phyloP scores from a whole-genome alignment of 768 basidiomycete genomes.

The Termitomyces sp. region DNA sequence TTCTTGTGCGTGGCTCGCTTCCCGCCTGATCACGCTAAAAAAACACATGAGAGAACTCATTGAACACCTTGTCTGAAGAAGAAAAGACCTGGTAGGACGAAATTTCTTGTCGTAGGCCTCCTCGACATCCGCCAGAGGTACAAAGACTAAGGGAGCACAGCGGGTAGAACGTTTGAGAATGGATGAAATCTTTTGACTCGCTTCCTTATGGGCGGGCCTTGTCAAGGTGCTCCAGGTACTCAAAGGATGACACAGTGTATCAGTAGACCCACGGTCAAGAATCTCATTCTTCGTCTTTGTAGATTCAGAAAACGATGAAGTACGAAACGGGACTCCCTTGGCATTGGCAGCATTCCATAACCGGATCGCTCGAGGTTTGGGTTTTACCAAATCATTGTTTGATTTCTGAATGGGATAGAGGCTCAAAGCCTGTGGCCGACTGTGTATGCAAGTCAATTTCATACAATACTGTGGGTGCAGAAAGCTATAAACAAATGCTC shows the following conservation, averaged over 20 bases:
- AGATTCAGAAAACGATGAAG: constrained; percentile 14
- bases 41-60: neutral
- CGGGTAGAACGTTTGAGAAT: constrained; percentile 1
- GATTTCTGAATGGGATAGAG: constrained; percentile 14
- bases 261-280: neutral
- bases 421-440: constrained; percentile 21
- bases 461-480: neutral
- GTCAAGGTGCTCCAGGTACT: constrained; percentile 10
- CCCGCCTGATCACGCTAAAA: neutral
- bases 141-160: constrained; percentile 24
- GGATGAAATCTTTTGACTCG: neutral
- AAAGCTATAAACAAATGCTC: neutral
- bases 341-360: constrained; percentile 27
- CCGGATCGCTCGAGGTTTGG: constrained; percentile 6
- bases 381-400: neutral
- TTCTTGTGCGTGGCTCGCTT: neutral
- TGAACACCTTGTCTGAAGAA: neutral
- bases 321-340: constrained; percentile 22
- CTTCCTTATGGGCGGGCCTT: neutral
- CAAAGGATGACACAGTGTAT: constrained; percentile 7
- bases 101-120: constrained; percentile 14
- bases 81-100: constrained; percentile 6
- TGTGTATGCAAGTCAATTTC: neutral
- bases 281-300: neutral
- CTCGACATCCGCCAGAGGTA: constrained; percentile 24